Evolutionary conservation across 805 yeast species (phyloP), one percentile per base, ranked within the genome.

Genomic region (Wickerhamomyces alni): DNA sequence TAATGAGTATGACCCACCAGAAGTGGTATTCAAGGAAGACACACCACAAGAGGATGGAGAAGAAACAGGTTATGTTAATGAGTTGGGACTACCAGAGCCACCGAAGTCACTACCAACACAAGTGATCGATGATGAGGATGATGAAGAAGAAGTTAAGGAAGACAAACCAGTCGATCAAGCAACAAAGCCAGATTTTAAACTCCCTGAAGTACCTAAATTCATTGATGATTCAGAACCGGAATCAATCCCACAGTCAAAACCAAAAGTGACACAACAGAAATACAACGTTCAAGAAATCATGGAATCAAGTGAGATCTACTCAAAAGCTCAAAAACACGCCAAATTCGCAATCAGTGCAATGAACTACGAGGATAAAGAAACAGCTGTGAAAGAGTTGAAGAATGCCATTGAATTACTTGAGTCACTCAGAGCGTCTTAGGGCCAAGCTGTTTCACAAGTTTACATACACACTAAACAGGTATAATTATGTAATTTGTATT

Each of bases 331-430:
- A 52, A 82, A 77, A 49, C 73, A 70, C 43, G 84, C 89, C 25
- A 82, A 77, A 54, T 84, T 79, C 56, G 91, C 88, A 2, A 77
- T 82, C 7, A 80, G 87, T 41, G 93, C 94, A 0, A 66, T 84
- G 54, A 82, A 82, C 54, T 84, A 82, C 55, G 91, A 84, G 45
- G 94, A 84, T 50, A 61, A 75, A 27, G 69, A 57, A 3, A 84
- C 91, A 0, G 91, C 91, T 3, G 75, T 77, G 33, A 65, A 63
- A 28, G 87, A 84, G 54, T 59, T 84, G 35, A 57, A 61, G 15
- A 55, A 65, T 19, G 87, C 87, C 0, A 57, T 82, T 31, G 69
- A 66, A 16, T 49, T 78, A 27, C 43, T 67, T 29, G 33, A 35
- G 3, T 35, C 36, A 24, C 22, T 52, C 35, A 25, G 41, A 18